Base-by-base conservation (phyloP, 73 alveolate genomes). In the Loxodes magnus region DNA sequence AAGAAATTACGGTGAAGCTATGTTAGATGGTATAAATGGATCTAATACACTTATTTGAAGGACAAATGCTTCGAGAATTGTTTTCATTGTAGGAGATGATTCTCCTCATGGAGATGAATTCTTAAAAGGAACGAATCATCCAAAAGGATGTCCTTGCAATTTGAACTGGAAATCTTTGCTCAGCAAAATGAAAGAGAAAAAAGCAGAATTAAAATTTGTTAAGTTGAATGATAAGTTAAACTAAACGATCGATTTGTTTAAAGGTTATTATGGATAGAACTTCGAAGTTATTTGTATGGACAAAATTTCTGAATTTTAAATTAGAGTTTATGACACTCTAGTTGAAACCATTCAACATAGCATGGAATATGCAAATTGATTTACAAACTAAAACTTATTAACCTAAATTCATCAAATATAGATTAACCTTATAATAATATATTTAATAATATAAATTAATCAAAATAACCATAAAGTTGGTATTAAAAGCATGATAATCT, bases 61-160 rank as follows among this genome's bases (percentile, higher is more conserved):
- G 27, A 9, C 16, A 5, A 0, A 0, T 1, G 2, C 59, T 10
- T 17, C 52, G 1, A 46, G 34, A 24, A 0, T 46, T 12, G 22
- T 25, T 19, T 12, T 46, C 27, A 12, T 46, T 14, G n/a, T 46
- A 12, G 15, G 20, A 10, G 59, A 46, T 46, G 59, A 46, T 24
- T 46, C 58, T 17, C 59, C 59, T 0, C 59, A 46, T 1, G 59
- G 59, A 0, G 34, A 2, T 10, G 59, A 46, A 0, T 46, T 46
- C 27, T 2, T 10, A 5, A 1, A 0, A 0, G 34, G 34, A 10
- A 46, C 59, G 1, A 0, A 12, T 1, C 2, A 46, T 46, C 59
- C 59, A 0, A 2, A 16, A 0, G 59, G 59, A 0, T 46, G 59
- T 24, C 59, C 59, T 2, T 46, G 59, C 2, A 3, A 2, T 2